Evolutionary conservation across 2,329 filamentous ascomycete genomes (phyloP).

Genomic region (Chrysoporthe deuterocubensis): DNA sequence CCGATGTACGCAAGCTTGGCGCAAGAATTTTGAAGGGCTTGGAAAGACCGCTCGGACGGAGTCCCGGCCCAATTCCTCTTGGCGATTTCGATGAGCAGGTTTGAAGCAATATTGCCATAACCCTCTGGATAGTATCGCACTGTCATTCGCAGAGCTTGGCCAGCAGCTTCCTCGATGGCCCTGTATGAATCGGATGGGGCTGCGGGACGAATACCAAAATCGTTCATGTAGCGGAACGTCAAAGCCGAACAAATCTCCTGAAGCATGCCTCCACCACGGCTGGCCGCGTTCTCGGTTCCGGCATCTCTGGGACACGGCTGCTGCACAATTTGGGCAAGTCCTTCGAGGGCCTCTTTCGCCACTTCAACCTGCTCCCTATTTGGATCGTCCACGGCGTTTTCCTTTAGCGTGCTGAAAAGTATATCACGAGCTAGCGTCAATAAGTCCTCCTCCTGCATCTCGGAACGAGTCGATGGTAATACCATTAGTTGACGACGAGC

Average conservation of each 20-base stretch:
- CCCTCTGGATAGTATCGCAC: conserved; percentile 23
- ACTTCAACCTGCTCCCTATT: conserved; percentile 46
- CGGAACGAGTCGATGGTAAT: conserved; percentile 11
- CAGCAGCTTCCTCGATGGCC: conserved; percentile 30
- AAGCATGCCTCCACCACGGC: conserved; percentile 17
- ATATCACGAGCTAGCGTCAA: conserved; percentile 47
- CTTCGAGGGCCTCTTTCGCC: conserved; percentile 49
- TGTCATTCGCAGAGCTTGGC: conserved; percentile 37
- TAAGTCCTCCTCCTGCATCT: conserved; percentile 7
- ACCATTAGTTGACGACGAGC: conserved; percentile 22
- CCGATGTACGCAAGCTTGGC: conserved; percentile 53
- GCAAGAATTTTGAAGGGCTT: conserved; percentile 37
- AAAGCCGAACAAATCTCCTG: conserved; percentile 35
- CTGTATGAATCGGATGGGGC: conserved; percentile 10
- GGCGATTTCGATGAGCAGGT: conserved; percentile 34
- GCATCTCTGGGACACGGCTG: conserved; percentile 41
- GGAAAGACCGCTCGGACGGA: conserved; percentile 32
- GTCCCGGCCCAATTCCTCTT: conserved; percentile 25
- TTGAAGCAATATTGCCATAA: conserved; percentile 30
- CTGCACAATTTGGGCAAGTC: conserved; percentile 49
- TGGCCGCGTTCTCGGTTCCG: conserved; percentile 2
- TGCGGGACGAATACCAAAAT: conserved; percentile 20
- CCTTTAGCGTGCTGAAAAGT: conserved; percentile 44
- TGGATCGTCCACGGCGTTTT: conserved; percentile 35
- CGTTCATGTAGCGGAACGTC: conserved; percentile 31